These are phyloP conservation scores for Coffea eugenioides DNA, from an alignment of 257 asterid species.

Conservation along the genomic window DNA sequence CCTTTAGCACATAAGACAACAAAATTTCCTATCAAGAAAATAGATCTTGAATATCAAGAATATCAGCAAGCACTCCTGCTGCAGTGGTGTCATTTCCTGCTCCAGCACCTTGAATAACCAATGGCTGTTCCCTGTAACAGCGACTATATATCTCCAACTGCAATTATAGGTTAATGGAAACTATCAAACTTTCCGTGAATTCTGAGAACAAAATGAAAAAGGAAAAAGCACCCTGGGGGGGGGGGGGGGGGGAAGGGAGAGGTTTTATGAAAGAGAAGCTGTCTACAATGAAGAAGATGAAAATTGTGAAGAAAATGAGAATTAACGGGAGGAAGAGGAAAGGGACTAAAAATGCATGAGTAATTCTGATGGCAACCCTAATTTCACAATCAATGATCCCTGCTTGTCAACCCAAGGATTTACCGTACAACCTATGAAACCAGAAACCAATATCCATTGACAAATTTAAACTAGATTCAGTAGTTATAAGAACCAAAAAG, in stretches of 20 bases:
- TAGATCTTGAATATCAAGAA: slow-evolving; percentile 79
- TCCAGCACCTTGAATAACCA: slow-evolving; percentile 88
- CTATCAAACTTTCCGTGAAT: background rate
- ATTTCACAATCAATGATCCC: background rate
- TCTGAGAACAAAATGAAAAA: background rate
- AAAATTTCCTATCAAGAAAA: slow-evolving; percentile 26
- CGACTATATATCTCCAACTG: slow-evolving; percentile 81
- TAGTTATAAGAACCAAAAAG: background rate
- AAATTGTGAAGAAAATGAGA: background rate
- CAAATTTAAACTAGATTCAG: background rate
- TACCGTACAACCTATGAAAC: background rate
- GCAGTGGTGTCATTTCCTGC: slow-evolving; percentile 94
- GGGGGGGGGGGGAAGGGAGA: too few species aligned
- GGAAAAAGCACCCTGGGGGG: background rate
- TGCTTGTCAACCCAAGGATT: background rate
- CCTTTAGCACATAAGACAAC: background rate
- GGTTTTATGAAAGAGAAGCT: too few species aligned
- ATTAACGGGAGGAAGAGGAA: background rate
- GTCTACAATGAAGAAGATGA: background rate
- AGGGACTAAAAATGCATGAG: too few species aligned
- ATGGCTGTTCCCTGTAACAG: slow-evolving; percentile 64
- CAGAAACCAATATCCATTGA: background rate
- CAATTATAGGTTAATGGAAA: slow-evolving; percentile 10
- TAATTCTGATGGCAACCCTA: background rate
- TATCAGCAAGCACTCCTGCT: slow-evolving; percentile 90